phyloP scores from a whole-genome alignment of 2,329 filamentous ascomycete species.

The Monosporascus cannonballus region DNA sequence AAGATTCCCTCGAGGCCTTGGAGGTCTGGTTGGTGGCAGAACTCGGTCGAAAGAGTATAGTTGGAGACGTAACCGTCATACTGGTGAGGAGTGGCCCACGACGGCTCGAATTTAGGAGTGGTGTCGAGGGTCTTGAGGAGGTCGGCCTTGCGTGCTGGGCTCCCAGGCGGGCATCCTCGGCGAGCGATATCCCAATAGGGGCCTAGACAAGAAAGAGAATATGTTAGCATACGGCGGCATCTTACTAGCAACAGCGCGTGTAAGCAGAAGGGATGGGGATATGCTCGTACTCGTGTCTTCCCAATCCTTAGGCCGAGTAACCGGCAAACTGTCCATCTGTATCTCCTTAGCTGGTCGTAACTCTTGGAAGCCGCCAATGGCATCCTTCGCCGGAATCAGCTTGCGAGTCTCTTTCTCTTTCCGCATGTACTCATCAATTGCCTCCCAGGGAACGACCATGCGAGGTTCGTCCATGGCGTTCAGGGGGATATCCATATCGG shows the following conservation, averaged over 20 bases:
- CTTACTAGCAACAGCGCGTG: background rate
- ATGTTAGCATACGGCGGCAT: slow-evolving; percentile 7
- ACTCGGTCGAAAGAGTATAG: slow-evolving; percentile 52
- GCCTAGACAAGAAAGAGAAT: slow-evolving; percentile 23
- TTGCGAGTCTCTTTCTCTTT: slow-evolving; percentile 42
- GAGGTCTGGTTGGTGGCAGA: slow-evolving; percentile 61
- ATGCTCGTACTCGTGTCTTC: slow-evolving; percentile 40
- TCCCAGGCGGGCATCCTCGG: slow-evolving; percentile 57
- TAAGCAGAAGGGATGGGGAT: background rate
- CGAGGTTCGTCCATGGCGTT: slow-evolving; percentile 64
- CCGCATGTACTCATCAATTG: slow-evolving; percentile 48
- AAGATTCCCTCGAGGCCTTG: slow-evolving; percentile 59
- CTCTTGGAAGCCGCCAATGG: slow-evolving; percentile 37
- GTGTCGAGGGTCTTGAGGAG: slow-evolving; percentile 38
- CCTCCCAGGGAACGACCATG: slow-evolving; percentile 57
- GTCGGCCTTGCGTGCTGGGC: slow-evolving; percentile 46
- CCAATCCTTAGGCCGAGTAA: slow-evolving; percentile 39
- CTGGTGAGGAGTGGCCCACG: slow-evolving; percentile 41
- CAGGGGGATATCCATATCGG: slow-evolving; percentile 62
- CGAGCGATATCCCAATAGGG: slow-evolving; percentile 53
- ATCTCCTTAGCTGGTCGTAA: slow-evolving; percentile 33
- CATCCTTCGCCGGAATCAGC: slow-evolving; percentile 37
- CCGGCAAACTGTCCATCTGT: slow-evolving; percentile 27
- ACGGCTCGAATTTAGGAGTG: slow-evolving; percentile 38
- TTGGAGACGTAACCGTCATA: slow-evolving; percentile 56